A percentile compares a stretch with the other conserved stretches of the same genome.
Conservation (phyloP, 495 filamentous ascomycete genomes). For the Rusavskia elegans region DNA sequence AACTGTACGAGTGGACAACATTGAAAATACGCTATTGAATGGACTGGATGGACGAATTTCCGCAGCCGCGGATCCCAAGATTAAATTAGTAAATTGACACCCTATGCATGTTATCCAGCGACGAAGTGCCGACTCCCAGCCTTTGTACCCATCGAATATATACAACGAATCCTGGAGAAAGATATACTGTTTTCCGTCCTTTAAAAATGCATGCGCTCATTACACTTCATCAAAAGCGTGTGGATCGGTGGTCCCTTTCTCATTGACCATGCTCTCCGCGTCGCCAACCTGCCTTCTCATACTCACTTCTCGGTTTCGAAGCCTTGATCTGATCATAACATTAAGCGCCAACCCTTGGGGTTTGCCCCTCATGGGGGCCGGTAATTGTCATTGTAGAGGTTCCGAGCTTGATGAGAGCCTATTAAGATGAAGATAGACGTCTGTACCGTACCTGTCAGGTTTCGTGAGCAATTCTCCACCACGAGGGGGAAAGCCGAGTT, state of each 20-base stretch:
- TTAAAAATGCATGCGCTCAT: neutral
- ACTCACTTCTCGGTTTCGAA: conserved; percentile 50
- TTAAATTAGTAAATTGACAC: too few species aligned
- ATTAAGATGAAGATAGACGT: conserved; percentile 96
- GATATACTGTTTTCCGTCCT: too few species aligned
- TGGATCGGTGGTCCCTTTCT: conserved; percentile 8
- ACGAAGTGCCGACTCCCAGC: too few species aligned
- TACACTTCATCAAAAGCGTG: neutral
- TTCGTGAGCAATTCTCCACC: neutral
- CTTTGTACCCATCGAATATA: neutral
- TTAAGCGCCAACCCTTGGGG: conserved; percentile 75
- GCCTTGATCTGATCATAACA: conserved; percentile 33
- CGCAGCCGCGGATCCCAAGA: too few species aligned
- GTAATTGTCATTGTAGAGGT: conserved; percentile 94
- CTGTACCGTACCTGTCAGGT: conserved; percentile 73
- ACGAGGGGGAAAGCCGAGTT: neutral
- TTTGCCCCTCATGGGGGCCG: conserved; percentile 84
- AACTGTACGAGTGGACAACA: too few species aligned
- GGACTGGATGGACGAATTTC: too few species aligned
- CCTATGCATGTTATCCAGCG: too few species aligned
- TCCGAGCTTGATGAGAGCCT: conserved; percentile 88
- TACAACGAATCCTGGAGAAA: neutral
- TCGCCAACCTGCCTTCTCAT: conserved; percentile 82
- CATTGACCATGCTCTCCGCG: conserved; percentile 49
- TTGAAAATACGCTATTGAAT: too few species aligned